A percentile compares a stretch with the other conserved stretches of the same genome.
Evolutionary conservation across 2,329 filamentous ascomycete species (phyloP).

Genomic region (Ascocoryne sarcoides): DNA sequence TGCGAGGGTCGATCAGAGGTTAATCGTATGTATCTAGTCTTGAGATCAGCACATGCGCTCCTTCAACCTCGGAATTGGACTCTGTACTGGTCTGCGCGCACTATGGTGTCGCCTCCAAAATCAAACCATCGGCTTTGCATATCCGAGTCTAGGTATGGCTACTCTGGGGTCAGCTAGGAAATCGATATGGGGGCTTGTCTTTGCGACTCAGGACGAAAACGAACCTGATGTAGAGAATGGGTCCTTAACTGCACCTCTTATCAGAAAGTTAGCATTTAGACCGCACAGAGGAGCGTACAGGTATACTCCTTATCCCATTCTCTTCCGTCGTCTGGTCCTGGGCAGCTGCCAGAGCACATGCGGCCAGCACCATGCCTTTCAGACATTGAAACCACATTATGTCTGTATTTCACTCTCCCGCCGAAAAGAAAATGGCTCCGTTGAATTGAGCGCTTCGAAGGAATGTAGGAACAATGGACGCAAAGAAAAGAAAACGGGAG

Average conservation of each 20-base stretch:
- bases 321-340: constrained; percentile 30
- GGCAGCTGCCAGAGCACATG: constrained; percentile 27
- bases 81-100: constrained; percentile 62
- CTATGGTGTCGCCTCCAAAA: constrained; percentile 90
- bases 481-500: neutral
- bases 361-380: constrained; percentile 28
- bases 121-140: constrained; percentile 99
- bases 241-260: constrained; percentile 63
- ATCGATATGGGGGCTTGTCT: too few species aligned
- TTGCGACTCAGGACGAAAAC: too few species aligned
- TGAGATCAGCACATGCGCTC: constrained; percentile 19
- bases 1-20: constrained; percentile 86
- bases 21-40: constrained; percentile 74
- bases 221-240: constrained; percentile 71
- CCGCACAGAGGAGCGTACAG: constrained; percentile 37
- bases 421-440: too few species aligned
- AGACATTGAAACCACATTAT: constrained; percentile 25
- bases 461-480: neutral
- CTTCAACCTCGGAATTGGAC: neutral
- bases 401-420: neutral
- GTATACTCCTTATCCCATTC: constrained; percentile 52
- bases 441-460: neutral
- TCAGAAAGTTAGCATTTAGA: constrained; percentile 19
- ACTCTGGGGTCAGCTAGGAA: constrained; percentile 14
- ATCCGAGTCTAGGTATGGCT: constrained; percentile 97